Conservation (phyloP, 164 flowering plant genomes). For the Taxillus chinensis region DNA sequence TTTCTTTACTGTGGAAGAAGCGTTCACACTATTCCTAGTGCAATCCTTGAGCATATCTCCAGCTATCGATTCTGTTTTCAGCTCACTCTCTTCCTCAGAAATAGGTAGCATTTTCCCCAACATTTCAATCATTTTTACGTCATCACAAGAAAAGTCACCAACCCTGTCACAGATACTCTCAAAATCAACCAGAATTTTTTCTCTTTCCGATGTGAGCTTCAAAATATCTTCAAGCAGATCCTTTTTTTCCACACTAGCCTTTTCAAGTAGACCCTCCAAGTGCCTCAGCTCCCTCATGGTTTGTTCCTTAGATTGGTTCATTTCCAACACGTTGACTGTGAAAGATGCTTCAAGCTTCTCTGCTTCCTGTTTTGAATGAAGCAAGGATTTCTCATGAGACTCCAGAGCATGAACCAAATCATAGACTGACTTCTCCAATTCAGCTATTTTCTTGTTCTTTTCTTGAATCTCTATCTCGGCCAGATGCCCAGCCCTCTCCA, state of each 20-base stretch:
- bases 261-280: slow-evolving; percentile 8
- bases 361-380: slow-evolving; percentile 6
- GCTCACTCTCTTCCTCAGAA: slow-evolving; percentile 4
- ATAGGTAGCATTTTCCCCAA: slow-evolving; percentile 16
- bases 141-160: slow-evolving; percentile 15
- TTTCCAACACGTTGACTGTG: slow-evolving; percentile 22
- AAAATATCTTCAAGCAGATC: slow-evolving; percentile 12
- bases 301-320: slow-evolving; percentile 9
- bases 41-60: slow-evolving; percentile 7
- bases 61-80: slow-evolving; percentile 2
- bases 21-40: slow-evolving; percentile 6
- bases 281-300: slow-evolving; percentile 10
- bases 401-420: slow-evolving; percentile 17
- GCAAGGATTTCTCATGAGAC: slow-evolving; percentile 15
- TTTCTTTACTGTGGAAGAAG: slow-evolving; percentile 11
- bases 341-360: slow-evolving; percentile 21
- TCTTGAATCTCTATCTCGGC: slow-evolving; percentile 17
- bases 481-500: slow-evolving; percentile 13
- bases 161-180: slow-evolving; percentile 11
- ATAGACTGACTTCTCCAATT: slow-evolving; percentile 19
- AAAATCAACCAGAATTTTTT: slow-evolving; percentile 11
- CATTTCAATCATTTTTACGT: slow-evolving; percentile 19
- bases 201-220: slow-evolving; percentile 23
- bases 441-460: slow-evolving; percentile 14
- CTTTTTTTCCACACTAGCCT: slow-evolving; percentile 14